A percentile compares a stretch with the other conserved stretches of the same genome.
phyloP scores from a whole-genome alignment of 2,329 filamentous ascomycete species.

The Hypoxylon sp. region DNA sequence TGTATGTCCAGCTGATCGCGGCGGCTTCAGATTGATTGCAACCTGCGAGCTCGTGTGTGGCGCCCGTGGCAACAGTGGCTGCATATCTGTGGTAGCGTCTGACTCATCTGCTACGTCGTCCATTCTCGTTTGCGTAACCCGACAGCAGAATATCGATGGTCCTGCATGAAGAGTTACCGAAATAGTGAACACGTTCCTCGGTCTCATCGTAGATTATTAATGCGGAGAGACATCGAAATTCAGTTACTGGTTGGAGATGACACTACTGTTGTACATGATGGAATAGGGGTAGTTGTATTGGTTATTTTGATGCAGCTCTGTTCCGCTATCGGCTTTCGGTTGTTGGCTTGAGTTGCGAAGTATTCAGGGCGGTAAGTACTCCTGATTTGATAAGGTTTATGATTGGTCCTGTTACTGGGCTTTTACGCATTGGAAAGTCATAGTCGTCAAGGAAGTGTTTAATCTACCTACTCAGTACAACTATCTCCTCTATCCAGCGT shows the following conservation, averaged over 20 bases:
- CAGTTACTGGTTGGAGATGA: slow-evolving; percentile 1
- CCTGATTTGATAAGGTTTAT: not conserved
- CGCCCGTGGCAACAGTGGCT: slow-evolving; percentile 37
- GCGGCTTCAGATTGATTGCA: slow-evolving; percentile 42
- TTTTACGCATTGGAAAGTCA: not conserved
- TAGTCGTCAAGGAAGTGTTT: not conserved
- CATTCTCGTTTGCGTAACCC: slow-evolving; percentile 27
- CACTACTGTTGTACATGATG: not conserved
- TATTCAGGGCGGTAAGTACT: not conserved
- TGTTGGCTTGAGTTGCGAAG: not conserved
- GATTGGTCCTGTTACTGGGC: not conserved
- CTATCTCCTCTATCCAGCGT: not conserved
- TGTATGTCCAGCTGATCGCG: slow-evolving; percentile 30
- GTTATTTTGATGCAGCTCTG: not conserved
- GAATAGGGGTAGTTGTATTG: slow-evolving; percentile 18
- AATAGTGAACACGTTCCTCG: slow-evolving; percentile 13
- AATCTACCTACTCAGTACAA: not conserved
- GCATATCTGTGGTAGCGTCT: slow-evolving; percentile 21
- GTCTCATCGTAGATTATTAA: not conserved
- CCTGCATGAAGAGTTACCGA: slow-evolving; percentile 11
- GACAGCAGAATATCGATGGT: slow-evolving; percentile 3
- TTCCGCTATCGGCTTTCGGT: not conserved
- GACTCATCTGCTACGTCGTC: slow-evolving; percentile 31
- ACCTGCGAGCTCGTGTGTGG: slow-evolving; percentile 21
- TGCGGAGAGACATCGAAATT: not conserved